Evolutionary conservation across 345 rosid species (phyloP).

Genomic region (Hirschfeldia incana): DNA sequence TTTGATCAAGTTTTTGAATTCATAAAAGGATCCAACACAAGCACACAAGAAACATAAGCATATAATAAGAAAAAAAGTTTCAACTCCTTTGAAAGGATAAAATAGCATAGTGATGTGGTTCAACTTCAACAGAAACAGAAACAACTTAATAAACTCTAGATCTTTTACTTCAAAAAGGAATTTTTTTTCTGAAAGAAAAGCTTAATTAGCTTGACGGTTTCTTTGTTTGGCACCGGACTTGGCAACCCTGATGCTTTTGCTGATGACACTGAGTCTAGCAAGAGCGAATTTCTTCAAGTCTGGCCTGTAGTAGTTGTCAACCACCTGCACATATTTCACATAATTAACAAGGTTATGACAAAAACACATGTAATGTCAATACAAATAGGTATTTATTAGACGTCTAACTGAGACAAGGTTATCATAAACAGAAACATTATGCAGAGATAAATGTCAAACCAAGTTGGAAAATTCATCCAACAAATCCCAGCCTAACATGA

Average conservation of each 20-base stretch:
- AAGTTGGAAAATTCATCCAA: not conserved
- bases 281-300: conserved; percentile 90
- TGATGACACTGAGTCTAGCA: conserved; percentile 77
- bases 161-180: conserved; percentile 24
- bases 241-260: conserved; percentile 76
- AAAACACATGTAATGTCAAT: not conserved
- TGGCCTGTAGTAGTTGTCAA: conserved; percentile 82
- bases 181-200: not conserved
- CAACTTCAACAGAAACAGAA: conserved; percentile 17
- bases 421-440: not conserved
- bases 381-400: not conserved
- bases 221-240: conserved; percentile 93
- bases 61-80: conserved; percentile 7
- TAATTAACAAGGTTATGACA: not conserved
- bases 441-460: not conserved
- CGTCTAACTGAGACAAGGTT: not conserved
- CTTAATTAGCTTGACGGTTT: conserved; percentile 61
- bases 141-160: conserved; percentile 22
- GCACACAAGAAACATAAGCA: not conserved
- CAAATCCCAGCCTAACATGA: no score
- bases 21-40: not conserved
- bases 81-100: conserved; percentile 11
- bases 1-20: not conserved
- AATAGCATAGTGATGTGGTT: conserved; percentile 18
- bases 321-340: conserved; percentile 50